Percentiles rank a stretch among this genome's conserved stretches.
These are phyloP conservation scores for Chalaropsis ovoidea DNA, from an alignment of 2,329 filamentous ascomycete genomes.

Conservation along the genomic window DNA sequence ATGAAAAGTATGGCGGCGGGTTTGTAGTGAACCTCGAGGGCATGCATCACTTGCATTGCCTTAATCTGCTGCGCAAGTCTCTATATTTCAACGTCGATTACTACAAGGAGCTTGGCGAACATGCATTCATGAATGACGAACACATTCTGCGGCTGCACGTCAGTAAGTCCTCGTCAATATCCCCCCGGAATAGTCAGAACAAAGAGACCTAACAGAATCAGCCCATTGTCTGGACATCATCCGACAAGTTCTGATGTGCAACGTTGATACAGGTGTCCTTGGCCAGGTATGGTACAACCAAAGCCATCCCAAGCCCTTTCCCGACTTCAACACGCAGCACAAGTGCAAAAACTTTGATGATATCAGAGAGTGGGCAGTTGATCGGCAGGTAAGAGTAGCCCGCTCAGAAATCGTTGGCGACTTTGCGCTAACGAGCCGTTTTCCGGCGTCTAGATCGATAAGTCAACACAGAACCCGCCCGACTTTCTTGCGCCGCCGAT, in stretches of 20 bases:
- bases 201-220: slow-evolving; percentile 27
- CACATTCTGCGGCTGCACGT: slow-evolving; percentile 46
- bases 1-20: slow-evolving; percentile 46
- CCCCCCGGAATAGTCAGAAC: neutral
- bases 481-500: slow-evolving; percentile 23
- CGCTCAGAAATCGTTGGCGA: neutral
- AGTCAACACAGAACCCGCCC: slow-evolving; percentile 22
- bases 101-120: slow-evolving; percentile 41
- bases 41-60: slow-evolving; percentile 48
- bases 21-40: slow-evolving; percentile 50
- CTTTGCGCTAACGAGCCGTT: neutral
- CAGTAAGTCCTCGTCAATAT: slow-evolving; percentile 33
- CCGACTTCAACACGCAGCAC: slow-evolving; percentile 53
- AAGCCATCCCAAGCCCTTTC: slow-evolving; percentile 40
- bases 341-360: slow-evolving; percentile 48
- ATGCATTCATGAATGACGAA: slow-evolving; percentile 48
- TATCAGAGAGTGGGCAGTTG: slow-evolving; percentile 44
- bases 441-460: slow-evolving; percentile 14
- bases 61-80: slow-evolving; percentile 51
- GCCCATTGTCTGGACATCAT: slow-evolving; percentile 53
- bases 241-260: slow-evolving; percentile 55
- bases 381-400: slow-evolving; percentile 37
- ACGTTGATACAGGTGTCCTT: slow-evolving; percentile 48
- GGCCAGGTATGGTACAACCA: slow-evolving; percentile 51
- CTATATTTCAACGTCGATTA: slow-evolving; percentile 51